Base-by-base conservation (phyloP, 2,329 filamentous ascomycete genomes). In the Cladorrhinum sp. region DNA sequence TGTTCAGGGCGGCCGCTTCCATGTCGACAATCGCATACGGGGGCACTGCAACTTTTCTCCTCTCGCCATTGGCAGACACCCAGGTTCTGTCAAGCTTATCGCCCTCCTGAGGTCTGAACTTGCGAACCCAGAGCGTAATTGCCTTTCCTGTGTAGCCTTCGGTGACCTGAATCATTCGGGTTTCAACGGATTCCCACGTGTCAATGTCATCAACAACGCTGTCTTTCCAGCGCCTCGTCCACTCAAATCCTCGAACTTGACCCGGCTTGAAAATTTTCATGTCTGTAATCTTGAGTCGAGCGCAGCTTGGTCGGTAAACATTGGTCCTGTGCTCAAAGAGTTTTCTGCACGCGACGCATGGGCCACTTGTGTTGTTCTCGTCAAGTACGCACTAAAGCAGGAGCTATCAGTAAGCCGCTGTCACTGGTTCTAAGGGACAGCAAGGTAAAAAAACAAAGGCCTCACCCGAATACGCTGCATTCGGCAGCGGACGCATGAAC, bases 401-500 rank as follows among this genome's bases (percentile, higher is more conserved):
- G 10, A 28, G 14, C 16, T 14, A 49, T 60, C 36, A 65, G 61
- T 20, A 30, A 5, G 36, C n/a, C 14, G 12, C 20, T 20, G 16
- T 7, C 55, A 20, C 1, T 30, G 12, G 6, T 6, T 12, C 26
- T 24, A 6, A 24, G 16, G 14, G 30, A 30, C 18, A 46, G 9
- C 4, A 30, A 23, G 9, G 23, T 8, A 33, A 23, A n/a, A n/a
- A 30, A 60, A 18, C 16, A 30, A 60, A 18, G 36, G 74, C n/a
- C 82, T 78, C 71, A 86, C 84, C 54, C 84, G 79, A 66, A 86
- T 86, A 49, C 83, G 78, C 65, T 86, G 84, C 82, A 86, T 85
- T 55, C 82, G 78, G 64, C 84, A 87, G 50, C 84, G 77, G 61
- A 86, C 81, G 66, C 84, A 87, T 20, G 82, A 84, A 8, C 83